phyloP scores from a whole-genome alignment of 768 basidiomycete species.

The Hericium rajendrae region DNA sequence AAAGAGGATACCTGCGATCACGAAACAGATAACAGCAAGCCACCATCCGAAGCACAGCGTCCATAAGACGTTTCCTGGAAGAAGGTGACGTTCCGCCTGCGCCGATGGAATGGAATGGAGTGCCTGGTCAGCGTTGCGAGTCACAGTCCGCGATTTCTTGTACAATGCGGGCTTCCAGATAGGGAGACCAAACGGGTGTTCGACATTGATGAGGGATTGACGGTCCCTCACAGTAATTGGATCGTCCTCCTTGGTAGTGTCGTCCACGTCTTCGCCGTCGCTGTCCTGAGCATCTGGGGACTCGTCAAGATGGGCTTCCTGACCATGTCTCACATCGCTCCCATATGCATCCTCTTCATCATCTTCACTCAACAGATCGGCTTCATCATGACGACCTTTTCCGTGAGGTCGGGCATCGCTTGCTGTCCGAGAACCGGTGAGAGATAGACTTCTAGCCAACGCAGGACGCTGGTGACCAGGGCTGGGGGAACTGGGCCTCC shows the following conservation, averaged over 20 bases:
- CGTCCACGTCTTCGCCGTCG: constrained; percentile 22
- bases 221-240: constrained; percentile 90
- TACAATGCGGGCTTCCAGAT: constrained; percentile 99
- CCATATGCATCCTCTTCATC: constrained; percentile 25
- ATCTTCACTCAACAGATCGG: constrained; percentile 10
- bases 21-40: constrained; percentile 66
- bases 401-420: constrained; percentile 54
- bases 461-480: constrained; percentile 29
- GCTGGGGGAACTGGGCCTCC: constrained; percentile 36
- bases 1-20: constrained; percentile 58
- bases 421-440: constrained; percentile 47
- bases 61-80: constrained; percentile 95
- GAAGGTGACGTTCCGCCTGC: constrained; percentile 85
- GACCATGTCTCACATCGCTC: constrained; percentile 25
- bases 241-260: constrained; percentile 42
- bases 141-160: constrained; percentile 95
- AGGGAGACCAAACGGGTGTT: constrained; percentile 96
- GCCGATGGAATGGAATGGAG: constrained; percentile 89
- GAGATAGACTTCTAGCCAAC: constrained; percentile 43
- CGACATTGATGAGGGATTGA: constrained; percentile 97
- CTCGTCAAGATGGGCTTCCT: constrained; percentile 24
- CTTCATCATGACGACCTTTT: constrained; percentile 27
- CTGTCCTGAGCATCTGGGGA: constrained; percentile 27
- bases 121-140: constrained; percentile 90
- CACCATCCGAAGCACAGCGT: constrained; percentile 86